phyloP scores from a whole-genome alignment of 2,329 filamentous ascomycete genomes.

The Claviceps sp. region DNA sequence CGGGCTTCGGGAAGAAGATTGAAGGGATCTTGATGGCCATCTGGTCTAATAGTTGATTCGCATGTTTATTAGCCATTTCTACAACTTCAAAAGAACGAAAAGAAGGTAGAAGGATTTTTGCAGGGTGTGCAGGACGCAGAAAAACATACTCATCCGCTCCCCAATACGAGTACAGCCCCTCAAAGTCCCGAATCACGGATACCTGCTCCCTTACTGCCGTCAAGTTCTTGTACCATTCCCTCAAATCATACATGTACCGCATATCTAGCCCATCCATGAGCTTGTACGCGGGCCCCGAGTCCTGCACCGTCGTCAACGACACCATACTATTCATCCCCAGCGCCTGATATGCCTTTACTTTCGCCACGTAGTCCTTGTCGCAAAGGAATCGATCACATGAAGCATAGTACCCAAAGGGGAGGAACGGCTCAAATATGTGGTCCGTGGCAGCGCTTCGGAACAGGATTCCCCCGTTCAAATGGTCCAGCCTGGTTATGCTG shows the following conservation, averaged over 20 bases:
- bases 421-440: conserved; percentile 23
- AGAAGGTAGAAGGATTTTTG: too few species aligned
- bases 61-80: too few species aligned
- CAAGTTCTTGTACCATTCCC: conserved; percentile 30
- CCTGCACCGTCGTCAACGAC: conserved; percentile 25
- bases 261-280: conserved; percentile 26
- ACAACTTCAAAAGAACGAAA: too few species aligned
- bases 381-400: conserved; percentile 29
- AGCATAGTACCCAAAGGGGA: conserved; percentile 32
- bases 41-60: conserved; percentile 22
- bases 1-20: conserved; percentile 29
- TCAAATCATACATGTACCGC: conserved; percentile 31
- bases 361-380: conserved; percentile 20
- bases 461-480: conserved; percentile 28
- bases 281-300: conserved; percentile 22
- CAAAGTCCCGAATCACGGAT: conserved; percentile 24
- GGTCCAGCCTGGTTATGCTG: conserved; percentile 32
- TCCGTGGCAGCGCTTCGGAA: conserved; percentile 23
- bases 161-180: conserved; percentile 31
- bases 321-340: conserved; percentile 32
- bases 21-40: conserved; percentile 42
- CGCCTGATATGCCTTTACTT: conserved; percentile 20
- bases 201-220: conserved; percentile 26
- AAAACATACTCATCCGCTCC: conserved; percentile 28
- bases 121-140: neutral